phyloP scores from a whole-genome alignment of 2,329 filamentous ascomycete species.

The Xylaria sp. region DNA sequence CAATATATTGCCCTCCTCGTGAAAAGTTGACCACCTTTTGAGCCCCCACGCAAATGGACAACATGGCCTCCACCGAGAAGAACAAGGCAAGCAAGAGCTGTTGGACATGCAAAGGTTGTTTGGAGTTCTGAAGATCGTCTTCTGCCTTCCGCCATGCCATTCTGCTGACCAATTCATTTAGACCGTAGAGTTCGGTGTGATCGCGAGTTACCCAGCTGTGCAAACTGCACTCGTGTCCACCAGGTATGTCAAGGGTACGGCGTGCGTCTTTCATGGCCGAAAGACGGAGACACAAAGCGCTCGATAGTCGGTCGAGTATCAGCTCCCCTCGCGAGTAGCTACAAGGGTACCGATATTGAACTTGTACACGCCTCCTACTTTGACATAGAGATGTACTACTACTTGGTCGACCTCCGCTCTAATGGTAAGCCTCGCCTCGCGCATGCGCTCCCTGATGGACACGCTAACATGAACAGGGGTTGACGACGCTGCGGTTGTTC shows the following conservation, averaged over 20 bases:
- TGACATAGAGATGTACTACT: slow-evolving; percentile 36
- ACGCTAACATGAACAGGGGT: slow-evolving; percentile 20
- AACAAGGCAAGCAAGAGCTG: slow-evolving; percentile 30
- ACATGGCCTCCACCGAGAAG: slow-evolving; percentile 22
- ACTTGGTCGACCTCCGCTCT: slow-evolving; percentile 28
- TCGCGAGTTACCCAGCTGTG: slow-evolving; percentile 28
- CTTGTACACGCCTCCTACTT: slow-evolving; percentile 35
- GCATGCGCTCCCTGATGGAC: not conserved
- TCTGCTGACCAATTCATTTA: slow-evolving; percentile 12
- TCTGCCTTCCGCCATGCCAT: not conserved
- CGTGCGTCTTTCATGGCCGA: slow-evolving; percentile 37
- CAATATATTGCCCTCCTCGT: not conserved
- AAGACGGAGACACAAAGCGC: slow-evolving; percentile 32
- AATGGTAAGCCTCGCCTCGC: slow-evolving; percentile 20
- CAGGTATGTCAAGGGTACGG: slow-evolving; percentile 33
- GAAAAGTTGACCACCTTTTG: slow-evolving; percentile 40
- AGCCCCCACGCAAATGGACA: slow-evolving; percentile 22
- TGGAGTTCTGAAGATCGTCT: not conserved
- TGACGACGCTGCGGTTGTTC: not conserved
- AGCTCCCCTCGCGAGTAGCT: not conserved
- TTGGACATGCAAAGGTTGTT: slow-evolving; percentile 39
- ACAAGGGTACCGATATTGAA: slow-evolving; percentile 8
- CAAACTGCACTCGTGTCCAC: slow-evolving; percentile 30
- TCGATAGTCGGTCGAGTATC: slow-evolving; percentile 10
- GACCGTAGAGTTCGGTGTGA: slow-evolving; percentile 36